These are phyloP conservation scores for Aspergillus cavernicola DNA, from an alignment of 495 filamentous ascomycete species.

Conservation along the genomic window DNA sequence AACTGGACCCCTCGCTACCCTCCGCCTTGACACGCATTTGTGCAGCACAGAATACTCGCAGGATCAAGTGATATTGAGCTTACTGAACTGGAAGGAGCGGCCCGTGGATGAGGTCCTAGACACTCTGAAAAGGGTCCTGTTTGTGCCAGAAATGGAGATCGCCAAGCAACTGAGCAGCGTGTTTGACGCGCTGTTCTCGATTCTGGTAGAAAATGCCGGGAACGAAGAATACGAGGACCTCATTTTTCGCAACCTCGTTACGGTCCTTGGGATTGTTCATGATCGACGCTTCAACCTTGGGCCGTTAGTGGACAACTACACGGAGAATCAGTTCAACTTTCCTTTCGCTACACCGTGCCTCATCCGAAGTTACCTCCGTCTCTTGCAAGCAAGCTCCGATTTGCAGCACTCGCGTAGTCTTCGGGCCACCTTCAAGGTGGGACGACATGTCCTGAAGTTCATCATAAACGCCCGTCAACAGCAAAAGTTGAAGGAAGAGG, in stretches of 20 bases:
- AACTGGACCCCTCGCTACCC: conserved; percentile 68
- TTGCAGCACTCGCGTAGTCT: conserved; percentile 76
- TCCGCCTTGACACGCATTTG: conserved; percentile 81
- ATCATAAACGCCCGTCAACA: conserved; percentile 86
- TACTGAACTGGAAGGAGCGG: conserved; percentile 82
- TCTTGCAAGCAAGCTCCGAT: conserved; percentile 75
- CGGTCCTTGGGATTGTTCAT: conserved; percentile 87
- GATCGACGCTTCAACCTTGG: conserved; percentile 90
- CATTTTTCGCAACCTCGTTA: conserved; percentile 84
- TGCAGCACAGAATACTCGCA: conserved; percentile 96
- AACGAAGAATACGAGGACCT: conserved; percentile 91
- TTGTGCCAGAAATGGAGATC: conserved; percentile 95
- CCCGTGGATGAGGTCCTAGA: conserved; percentile 63
- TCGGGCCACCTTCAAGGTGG: conserved; percentile 92
- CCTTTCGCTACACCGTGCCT: conserved; percentile 92
- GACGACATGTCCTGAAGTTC: conserved; percentile 87
- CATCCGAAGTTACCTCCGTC: conserved; percentile 76
- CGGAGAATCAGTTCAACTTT: conserved; percentile 86
- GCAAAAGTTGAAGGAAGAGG: conserved; percentile 83
- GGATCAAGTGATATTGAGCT: conserved; percentile 78
- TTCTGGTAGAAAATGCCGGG: conserved; percentile 81
- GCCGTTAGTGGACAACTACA: conserved; percentile 86
- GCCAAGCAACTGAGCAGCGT: conserved; percentile 90
- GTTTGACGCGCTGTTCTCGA: conserved; percentile 87
- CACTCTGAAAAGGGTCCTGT: conserved; percentile 76